Evolutionary conservation across 352 stramenopile species (phyloP), one percentile per base, ranked within the genome.

Genomic region (Phytophthora chlamydospora): DNA sequence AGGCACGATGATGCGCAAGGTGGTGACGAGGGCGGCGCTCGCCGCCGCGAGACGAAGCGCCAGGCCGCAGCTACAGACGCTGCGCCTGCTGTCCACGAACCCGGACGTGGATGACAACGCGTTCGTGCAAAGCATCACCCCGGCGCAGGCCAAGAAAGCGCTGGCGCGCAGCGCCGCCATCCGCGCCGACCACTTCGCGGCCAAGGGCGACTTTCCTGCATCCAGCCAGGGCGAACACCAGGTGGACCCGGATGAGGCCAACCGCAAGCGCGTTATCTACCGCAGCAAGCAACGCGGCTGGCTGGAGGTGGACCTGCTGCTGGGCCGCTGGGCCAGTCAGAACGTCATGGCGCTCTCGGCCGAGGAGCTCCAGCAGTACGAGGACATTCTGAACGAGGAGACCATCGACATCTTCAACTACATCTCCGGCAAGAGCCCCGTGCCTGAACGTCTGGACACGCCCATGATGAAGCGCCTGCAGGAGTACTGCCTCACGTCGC

Each of bases 331-430:
- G 93, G 95, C 95, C 11, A 85, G 71, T 58, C 73, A 98, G 64
- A 91, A 98, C 78, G 92, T 98, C 35, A 87, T 90, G 54, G 60
- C 58, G 24, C 68, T 98, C 19, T 73, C 76, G 11, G 60, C 68
- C 4, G 73, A 91, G 6, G 91, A 98, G 66, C 69, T 98, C 21
- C 68, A 97, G 66, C 75, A 98, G 66, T 99, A 97, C 78, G 96
- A 99, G 71, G 78, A 88, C 58, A 98, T 99, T 74, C 75, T 98
- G 29, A 99, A 99, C 76, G 82, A 96, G 63, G 96, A 99, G 77
- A 99, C 96, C 8, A 98, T 98, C 68, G 96, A 99, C 81, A 99
- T 98, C 71, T 99, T 98, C 81, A 99, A 98, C 76, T 95, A 98
- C 58, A 93, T 98, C 61, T 98, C 93, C 6, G 80, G 92, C 46